These are phyloP conservation scores for Cercospora beticola DNA, from an alignment of 2,329 filamentous ascomycete genomes.

Conservation along the genomic window DNA sequence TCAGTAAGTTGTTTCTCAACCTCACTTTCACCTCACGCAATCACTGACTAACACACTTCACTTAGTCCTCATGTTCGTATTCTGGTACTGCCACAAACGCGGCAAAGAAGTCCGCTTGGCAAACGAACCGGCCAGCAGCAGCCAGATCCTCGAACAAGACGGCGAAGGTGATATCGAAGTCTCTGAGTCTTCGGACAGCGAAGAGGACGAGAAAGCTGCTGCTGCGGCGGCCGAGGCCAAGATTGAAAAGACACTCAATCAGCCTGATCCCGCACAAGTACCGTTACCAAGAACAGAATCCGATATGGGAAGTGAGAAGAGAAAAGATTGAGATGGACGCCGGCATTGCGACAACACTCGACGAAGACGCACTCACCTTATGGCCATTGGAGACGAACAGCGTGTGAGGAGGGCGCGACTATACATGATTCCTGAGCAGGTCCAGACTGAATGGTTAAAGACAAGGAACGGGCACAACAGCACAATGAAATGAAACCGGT, in stretches of 20 bases:
- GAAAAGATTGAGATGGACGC: neutral
- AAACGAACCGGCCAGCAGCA: slow-evolving; percentile 16
- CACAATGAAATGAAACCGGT: neutral
- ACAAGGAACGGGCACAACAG: neutral
- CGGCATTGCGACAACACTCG: neutral
- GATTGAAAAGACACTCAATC: slow-evolving; percentile 27
- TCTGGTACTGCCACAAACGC: slow-evolving; percentile 98
- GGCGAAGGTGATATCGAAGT: slow-evolving; percentile 24
- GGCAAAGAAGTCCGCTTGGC: slow-evolving; percentile 78
- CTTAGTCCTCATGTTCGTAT: slow-evolving; percentile 80
- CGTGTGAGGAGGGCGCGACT: neutral
- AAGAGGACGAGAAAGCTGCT: slow-evolving; percentile 16
- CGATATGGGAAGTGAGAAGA: neutral
- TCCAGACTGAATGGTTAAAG: neutral
- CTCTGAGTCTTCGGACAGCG: slow-evolving; percentile 19
- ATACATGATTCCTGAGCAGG: neutral
- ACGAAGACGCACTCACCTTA: neutral
- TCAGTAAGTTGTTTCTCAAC: slow-evolving; percentile 59
- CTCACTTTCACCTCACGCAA: neutral
- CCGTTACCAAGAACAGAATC: slow-evolving; percentile 23
- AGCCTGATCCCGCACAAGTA: slow-evolving; percentile 29
- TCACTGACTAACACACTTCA: slow-evolving; percentile 25
- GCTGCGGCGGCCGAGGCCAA: slow-evolving; percentile 9
- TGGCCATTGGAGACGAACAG: neutral
- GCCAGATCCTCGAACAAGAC: slow-evolving; percentile 23